Conservation (phyloP, 2,329 filamentous ascomycete genomes). For the Pseudocercospora fijiensis region DNA sequence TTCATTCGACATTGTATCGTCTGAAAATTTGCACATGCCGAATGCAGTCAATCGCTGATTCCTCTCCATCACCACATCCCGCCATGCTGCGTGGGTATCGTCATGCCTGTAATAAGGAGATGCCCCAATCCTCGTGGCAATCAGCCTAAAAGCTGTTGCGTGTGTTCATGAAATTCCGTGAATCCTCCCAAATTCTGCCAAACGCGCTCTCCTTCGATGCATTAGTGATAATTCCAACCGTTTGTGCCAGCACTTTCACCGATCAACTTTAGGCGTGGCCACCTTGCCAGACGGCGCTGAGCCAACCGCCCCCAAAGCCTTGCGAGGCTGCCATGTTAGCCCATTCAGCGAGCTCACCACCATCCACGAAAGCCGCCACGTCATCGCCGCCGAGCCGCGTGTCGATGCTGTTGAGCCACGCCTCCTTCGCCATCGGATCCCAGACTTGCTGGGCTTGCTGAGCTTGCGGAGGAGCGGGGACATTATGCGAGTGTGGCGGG, state of each 20-base stretch:
- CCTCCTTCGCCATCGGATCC: constrained; percentile 35
- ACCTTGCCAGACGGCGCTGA: constrained; percentile 34
- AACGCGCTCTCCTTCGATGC: neutral
- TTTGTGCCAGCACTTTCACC: neutral
- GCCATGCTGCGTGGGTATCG: neutral
- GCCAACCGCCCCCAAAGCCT: constrained; percentile 32
- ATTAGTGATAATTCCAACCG: neutral
- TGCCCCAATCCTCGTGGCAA: neutral
- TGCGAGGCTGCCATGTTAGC: constrained; percentile 29
- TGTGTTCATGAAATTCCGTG: neutral
- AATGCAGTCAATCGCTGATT: neutral
- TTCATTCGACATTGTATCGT: neutral
- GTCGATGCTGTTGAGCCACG: constrained; percentile 40
- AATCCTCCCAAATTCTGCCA: neutral
- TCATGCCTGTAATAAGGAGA: neutral
- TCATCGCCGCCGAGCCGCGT: constrained; percentile 43
- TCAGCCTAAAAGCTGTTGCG: neutral
- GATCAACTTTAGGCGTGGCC: constrained; percentile 4
- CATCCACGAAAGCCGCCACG: constrained; percentile 43
- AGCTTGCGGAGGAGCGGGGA: constrained; percentile 12
- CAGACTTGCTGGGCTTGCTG: constrained; percentile 23
- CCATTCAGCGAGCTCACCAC: constrained; percentile 39
- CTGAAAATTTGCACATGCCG: neutral
- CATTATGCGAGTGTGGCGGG: constrained; percentile 13
- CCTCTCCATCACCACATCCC: neutral